Evolutionary conservation across 2,329 filamentous ascomycete genomes (phyloP).

Genomic region (Zelopaecilomyces penicillatus): DNA sequence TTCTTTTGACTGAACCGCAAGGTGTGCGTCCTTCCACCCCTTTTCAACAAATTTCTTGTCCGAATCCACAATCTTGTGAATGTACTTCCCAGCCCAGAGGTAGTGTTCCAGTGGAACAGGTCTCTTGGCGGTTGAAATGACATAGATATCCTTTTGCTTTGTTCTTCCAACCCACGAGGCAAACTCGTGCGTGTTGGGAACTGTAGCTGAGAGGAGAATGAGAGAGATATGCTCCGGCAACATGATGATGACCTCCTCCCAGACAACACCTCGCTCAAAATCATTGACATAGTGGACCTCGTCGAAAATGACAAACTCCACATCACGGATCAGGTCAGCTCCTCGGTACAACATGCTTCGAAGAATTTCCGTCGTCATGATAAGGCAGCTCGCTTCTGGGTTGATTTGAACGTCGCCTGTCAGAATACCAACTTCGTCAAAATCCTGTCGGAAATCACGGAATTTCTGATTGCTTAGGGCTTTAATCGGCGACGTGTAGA

Average conservation of each 20-base stretch:
- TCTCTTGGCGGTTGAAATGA: constrained; percentile 93
- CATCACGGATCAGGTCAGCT: constrained; percentile 90
- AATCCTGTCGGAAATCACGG: constrained; percentile 80
- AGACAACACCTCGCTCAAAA: constrained; percentile 88
- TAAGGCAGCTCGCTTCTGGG: constrained; percentile 92
- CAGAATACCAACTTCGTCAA: constrained; percentile 93
- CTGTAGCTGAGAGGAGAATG: constrained; percentile 89
- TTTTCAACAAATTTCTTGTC: constrained; percentile 87
- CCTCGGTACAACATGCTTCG: constrained; percentile 97
- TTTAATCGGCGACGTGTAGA: constrained; percentile 98
- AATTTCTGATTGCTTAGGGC: constrained; percentile 98
- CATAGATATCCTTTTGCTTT: constrained; percentile 98
- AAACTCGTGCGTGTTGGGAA: constrained; percentile 96
- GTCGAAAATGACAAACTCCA: constrained; percentile 98
- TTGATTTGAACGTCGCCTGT: constrained; percentile 98
- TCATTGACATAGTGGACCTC: constrained; percentile 99
- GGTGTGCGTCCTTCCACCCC: constrained; percentile 91
- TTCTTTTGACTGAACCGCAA: constrained; percentile 71
- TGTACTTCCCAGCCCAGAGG: constrained; percentile 86
- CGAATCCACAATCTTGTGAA: constrained; percentile 88
- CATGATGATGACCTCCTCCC: constrained; percentile 99
- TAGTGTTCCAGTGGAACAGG: constrained; percentile 94
- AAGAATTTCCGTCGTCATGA: constrained; percentile 98
- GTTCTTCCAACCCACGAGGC: constrained; percentile 97
- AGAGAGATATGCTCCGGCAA: constrained; percentile 93